Evolutionary conservation across 441 rosid species (phyloP).

Genomic region (Erodium chrysanthum): DNA sequence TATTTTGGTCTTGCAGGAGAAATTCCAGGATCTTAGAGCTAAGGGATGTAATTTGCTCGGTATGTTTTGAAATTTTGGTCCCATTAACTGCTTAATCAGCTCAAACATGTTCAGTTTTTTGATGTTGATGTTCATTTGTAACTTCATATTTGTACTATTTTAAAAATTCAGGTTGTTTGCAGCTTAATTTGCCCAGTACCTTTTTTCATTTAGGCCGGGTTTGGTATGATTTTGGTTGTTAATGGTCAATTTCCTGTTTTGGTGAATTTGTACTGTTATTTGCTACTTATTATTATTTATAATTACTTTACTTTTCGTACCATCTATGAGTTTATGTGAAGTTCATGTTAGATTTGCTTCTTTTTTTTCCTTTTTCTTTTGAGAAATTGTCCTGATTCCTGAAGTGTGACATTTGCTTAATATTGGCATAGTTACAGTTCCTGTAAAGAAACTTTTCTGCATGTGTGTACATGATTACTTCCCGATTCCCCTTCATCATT

Average conservation of each 20-base stretch:
- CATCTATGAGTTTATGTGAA: not conserved
- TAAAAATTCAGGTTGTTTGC: not conserved
- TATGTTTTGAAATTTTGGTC: constrained; percentile 18
- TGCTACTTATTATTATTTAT: not conserved
- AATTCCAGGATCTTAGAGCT: constrained; percentile 70
- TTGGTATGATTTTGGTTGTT: not conserved
- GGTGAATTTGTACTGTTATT: not conserved
- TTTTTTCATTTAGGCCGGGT: not conserved
- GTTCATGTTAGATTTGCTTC: not conserved
- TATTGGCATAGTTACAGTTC: not conserved
- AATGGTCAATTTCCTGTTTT: not conserved
- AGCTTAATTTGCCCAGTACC: not conserved
- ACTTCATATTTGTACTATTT: not conserved
- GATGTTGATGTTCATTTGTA: not conserved
- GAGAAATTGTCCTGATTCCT: not conserved
- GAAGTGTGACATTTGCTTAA: not conserved
- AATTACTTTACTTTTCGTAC: not conserved
- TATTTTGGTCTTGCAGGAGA: constrained; percentile 52
- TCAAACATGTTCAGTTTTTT: not conserved
- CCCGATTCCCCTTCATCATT: not conserved
- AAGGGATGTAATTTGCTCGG: constrained; percentile 84
- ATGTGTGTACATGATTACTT: not conserved
- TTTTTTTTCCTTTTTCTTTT: not conserved
- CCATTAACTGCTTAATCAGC: not conserved
- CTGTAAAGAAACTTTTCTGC: not conserved